Evolutionary conservation across 495 filamentous ascomycete species (phyloP), one percentile per base, ranked within the genome.

Genomic region (Penicillium crystallinum): DNA sequence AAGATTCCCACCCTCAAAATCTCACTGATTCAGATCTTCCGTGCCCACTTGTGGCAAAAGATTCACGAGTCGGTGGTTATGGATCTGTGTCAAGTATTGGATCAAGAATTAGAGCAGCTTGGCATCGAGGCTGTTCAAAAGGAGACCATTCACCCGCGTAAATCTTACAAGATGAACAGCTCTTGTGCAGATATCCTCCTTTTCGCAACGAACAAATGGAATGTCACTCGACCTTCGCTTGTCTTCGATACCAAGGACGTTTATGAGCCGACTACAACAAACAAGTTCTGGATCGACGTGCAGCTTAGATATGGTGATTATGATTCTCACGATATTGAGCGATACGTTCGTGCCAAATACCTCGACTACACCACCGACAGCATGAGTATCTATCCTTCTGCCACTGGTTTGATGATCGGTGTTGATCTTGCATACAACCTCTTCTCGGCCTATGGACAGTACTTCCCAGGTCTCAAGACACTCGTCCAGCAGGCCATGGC

Each of bases 101-200:
- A 99, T 59, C 93, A 97, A 62, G 92, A 99, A 67, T 71, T 99
- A 49, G 93, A 97, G 69, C 89, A 92, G 42, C 77, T 99, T 40
- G 91, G 95, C 45, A 96, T 99, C 54, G 93, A 99, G 70, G 93
- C 93, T 4, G 95, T 99, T 15, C 95, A 99, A 68, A 99, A 99
- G 73, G 95, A 99, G 75, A 97, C 93, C 0, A 99, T 99, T 58
- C 95, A 99, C 79, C 95, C 95, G 37, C 82, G 95, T 81, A 99
- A 99, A 70, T 97, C 93, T 0, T 99, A 99, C 80, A 99, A 99
- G 81, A 99, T 99, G 95, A 99, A 99, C 78, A 97, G 91, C 67
- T 97, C 93, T 37, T 99, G 95, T 70, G 95, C 95, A 14, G 95
- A 99, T 72, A 97, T 99, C 56, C 78, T 97, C 38, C 82, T 99